Evolutionary conservation across 345 rosid species (phyloP).

Genomic region (Populus pruinosa): DNA sequence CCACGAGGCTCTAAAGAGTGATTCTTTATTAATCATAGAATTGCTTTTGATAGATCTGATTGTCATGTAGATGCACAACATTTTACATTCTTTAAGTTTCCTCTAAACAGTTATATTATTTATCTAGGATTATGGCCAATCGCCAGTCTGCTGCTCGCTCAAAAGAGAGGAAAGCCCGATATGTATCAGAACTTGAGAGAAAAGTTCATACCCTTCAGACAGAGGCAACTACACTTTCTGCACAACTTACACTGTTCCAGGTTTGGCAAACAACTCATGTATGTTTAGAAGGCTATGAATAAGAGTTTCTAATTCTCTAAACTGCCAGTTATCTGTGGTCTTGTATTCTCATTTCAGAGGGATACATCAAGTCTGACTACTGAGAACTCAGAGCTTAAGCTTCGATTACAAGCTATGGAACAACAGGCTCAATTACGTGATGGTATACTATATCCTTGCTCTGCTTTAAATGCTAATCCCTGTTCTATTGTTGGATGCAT

Average conservation of each 20-base stretch:
- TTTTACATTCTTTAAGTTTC: neutral
- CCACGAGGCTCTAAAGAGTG: neutral
- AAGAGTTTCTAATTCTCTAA: neutral
- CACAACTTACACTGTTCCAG: constrained; percentile 77
- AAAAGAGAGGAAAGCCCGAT: constrained; percentile 75
- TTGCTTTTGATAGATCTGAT: neutral
- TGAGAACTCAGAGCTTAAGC: constrained; percentile 92
- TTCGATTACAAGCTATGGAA: constrained; percentile 87
- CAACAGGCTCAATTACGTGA: constrained; percentile 85
- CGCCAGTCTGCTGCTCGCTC: constrained; percentile 86
- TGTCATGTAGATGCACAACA: neutral
- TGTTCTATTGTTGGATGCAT: neutral
- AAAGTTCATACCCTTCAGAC: constrained; percentile 86
- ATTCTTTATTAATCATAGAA: neutral
- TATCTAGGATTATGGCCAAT: constrained; percentile 75
- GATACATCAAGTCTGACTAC: constrained; percentile 71
- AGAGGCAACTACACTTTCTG: constrained; percentile 75
- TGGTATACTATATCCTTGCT: constrained; percentile 36
- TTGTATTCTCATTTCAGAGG: constrained; percentile 50
- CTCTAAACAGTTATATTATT: neutral
- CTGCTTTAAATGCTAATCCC: neutral
- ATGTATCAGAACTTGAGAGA: constrained; percentile 72
- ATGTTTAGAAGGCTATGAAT: neutral
- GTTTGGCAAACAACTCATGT: constrained; percentile 19
- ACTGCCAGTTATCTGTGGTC: neutral